Evolutionary conservation across 805 yeast genomes (phyloP).

Genomic region (Candida berthetii): DNA sequence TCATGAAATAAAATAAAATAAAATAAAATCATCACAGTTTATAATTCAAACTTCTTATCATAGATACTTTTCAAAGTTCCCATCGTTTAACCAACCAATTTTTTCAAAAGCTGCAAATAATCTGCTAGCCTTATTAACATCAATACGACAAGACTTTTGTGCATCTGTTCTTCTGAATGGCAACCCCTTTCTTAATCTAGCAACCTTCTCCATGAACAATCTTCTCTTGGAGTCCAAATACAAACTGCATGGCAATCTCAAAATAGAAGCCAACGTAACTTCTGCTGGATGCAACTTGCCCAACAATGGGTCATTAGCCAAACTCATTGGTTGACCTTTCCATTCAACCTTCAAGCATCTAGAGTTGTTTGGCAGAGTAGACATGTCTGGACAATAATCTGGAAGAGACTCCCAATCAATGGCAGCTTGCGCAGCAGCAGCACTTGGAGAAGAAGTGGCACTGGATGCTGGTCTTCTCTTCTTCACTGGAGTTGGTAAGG

Average conservation of each 20-base stretch:
- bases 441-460: conserved; percentile 33
- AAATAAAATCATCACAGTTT: too few relatives aligned
- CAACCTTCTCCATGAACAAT: conserved; percentile 82
- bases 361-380: conserved; percentile 60
- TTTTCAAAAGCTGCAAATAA: conserved; percentile 89
- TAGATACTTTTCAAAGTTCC: conserved; percentile 48
- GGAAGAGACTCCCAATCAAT: conserved; percentile 66
- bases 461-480: conserved; percentile 27
- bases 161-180: conserved; percentile 97
- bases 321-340: conserved; percentile 98
- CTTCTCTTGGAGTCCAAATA: conserved; percentile 82
- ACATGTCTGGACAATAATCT: conserved; percentile 73
- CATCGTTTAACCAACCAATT: conserved; percentile 92
- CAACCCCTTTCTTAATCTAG: conserved; percentile 62
- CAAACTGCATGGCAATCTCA: conserved; percentile 81
- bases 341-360: conserved; percentile 86
- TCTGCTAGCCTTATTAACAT: conserved; percentile 93
- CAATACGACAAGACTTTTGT: conserved; percentile 95
- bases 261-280: conserved; percentile 74
- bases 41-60: conserved; percentile 5
- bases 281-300: conserved; percentile 88
- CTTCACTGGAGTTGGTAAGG: conserved; percentile 18
- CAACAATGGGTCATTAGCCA: conserved; percentile 68
- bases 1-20: too few relatives aligned
- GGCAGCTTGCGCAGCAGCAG: conserved; percentile 33